Evolutionary conservation across 495 filamentous ascomycete species (phyloP), one percentile per base, ranked within the genome.

Genomic region (Tirmania nivea): DNA sequence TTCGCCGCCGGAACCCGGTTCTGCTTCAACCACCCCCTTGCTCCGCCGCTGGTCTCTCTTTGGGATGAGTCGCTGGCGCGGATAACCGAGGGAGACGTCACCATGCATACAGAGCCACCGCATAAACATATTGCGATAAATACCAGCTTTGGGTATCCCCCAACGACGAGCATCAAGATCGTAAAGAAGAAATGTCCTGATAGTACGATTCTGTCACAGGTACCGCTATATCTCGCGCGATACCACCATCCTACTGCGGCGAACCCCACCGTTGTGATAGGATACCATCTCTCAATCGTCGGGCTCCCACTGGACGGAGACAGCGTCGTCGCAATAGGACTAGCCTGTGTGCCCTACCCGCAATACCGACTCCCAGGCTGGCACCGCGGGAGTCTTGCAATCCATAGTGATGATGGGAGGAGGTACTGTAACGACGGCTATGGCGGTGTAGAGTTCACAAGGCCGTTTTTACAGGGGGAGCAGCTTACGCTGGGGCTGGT

Each of bases 341-440:
- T 79, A 67, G 69, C 70, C 1, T 86, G 83, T 1, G 75, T 79
- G 49, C 89, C 89, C 17, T 94, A 93, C 66, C 89, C 89, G 0
- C 71, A 75, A 0, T 95, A 86, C 74, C 76, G 89, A 45, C 75
- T 90, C 53, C 89, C 89, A 0, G 89, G 89, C 2, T 95, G 89
- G 89, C 80, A 96, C 63, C 71, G 88, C 34, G 87, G 76, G 1
- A 83, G 79, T 48, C 61, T 94, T n/a, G 89, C 75, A 8, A 79
- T 95, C 10, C 90, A 94, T 59, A 82, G 83, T 3, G 89, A 96
- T 63, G 89, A 96, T 65, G 89, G 89, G 10, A 78, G 83, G 59
- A 74, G 77, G 58, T 96, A 84, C 65, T 73, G 90, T 56, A 92
- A 94, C 69, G 84, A 95, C 62, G 74, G 75, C 1, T 86, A 73